Base-by-base conservation (phyloP, 2,329 filamentous ascomycete genomes). In the Ascochyta rabiei region DNA sequence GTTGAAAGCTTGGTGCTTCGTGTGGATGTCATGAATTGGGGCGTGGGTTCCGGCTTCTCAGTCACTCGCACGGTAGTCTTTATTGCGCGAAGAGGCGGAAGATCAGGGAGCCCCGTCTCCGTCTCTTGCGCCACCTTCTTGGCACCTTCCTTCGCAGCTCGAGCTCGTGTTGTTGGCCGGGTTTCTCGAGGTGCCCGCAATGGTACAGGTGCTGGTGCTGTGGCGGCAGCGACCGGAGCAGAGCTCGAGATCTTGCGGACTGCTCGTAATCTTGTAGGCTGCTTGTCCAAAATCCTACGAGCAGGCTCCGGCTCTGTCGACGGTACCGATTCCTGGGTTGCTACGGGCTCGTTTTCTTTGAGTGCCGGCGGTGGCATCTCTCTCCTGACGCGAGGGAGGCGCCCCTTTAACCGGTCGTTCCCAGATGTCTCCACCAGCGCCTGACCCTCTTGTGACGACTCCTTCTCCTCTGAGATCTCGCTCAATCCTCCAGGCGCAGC, bases 391-490 rank as follows among this genome's bases (percentile, higher is more conserved):
- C 64, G 67, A 18, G 63, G 56, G 28, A 64, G 48, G 23, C 66
- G 69, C 47, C 62, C 71, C 40, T 65, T 72, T 47, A 57, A 47
- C 6, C 70, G 67, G 45, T 76, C 77, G 49, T 81, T 82, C n/a
- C 76, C 76, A 8, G 76, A 76, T 1, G 80, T 79, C 51, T 81
- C 79, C 31, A 75, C 69, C 40, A 82, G 67, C 4, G 73, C 70
- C 31, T 68, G 67, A 3, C 70, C 74, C 57, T 77, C 76, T 15
- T 69, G 71, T 13, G 71, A 75, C 6, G 70, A 70, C 45, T 74
- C 74, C 59, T 74, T 74, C 63, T 77, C 72, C 59, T 78, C 68
- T 38, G 68, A 67, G 42, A 77, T 80, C 49, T 76, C 72, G 57
- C 72, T 70, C 60, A 76, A 46, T 23, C 69, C 68, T 48, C 68